phyloP scores from a whole-genome alignment of 768 basidiomycete species.

The Mycena chlorophos region DNA sequence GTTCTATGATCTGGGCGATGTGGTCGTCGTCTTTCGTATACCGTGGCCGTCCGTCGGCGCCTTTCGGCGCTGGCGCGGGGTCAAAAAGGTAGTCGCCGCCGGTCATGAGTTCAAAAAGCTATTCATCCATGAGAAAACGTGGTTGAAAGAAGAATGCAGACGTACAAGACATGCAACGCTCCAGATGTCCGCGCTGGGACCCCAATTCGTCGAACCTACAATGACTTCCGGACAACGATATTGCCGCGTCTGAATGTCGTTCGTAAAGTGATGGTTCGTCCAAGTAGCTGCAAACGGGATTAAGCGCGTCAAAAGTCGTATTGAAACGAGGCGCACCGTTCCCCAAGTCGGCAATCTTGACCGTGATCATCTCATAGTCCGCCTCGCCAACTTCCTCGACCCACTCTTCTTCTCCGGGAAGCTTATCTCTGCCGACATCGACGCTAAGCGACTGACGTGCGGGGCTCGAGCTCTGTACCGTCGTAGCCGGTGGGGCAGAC shows the following conservation, averaged over 20 bases:
- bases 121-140: neutral
- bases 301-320: neutral
- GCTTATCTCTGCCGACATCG: constrained; percentile 2
- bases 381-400: constrained; percentile 17
- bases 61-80: constrained; percentile 67
- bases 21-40: constrained; percentile 98
- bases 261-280: constrained; percentile 96
- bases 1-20: constrained; percentile 96
- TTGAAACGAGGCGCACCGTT: constrained; percentile 61
- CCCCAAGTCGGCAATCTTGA: constrained; percentile 98
- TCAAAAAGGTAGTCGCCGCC: constrained; percentile 99
- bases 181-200: constrained; percentile 94
- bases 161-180: constrained; percentile 90
- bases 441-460: neutral
- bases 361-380: constrained; percentile 76
- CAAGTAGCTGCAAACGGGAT: constrained; percentile 59
- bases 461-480: neutral
- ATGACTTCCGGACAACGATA: constrained; percentile 98
- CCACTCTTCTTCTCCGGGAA: constrained; percentile 17
- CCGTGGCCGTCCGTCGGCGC: constrained; percentile 51
- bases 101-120: constrained; percentile 91
- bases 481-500: constrained; percentile 14
- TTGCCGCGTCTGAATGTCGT: constrained; percentile 97
- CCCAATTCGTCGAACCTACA: constrained; percentile 87
- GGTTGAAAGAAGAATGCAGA: constrained; percentile 18